These are phyloP conservation scores for Ciborinia camelliae DNA, from an alignment of 2,329 filamentous ascomycete genomes.

Conservation along the genomic window DNA sequence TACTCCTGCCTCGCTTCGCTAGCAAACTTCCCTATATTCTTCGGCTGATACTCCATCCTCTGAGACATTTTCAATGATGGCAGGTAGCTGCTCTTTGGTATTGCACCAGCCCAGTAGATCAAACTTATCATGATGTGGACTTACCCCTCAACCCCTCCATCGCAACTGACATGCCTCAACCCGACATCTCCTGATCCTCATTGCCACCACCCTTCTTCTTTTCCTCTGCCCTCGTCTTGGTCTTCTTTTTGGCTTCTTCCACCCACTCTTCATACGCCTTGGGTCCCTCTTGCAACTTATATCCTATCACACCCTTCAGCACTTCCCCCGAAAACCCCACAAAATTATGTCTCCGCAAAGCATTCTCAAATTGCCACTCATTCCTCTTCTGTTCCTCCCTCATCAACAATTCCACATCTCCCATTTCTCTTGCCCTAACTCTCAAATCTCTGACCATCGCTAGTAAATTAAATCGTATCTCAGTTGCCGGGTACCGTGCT, in stretches of 20 bases:
- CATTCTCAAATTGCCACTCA: conserved; percentile 94
- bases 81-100: neutral
- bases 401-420: conserved; percentile 73
- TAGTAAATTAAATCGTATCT: conserved; percentile 95
- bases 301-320: conserved; percentile 76
- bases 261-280: conserved; percentile 71
- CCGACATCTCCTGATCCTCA: conserved; percentile 36
- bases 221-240: conserved; percentile 40
- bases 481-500: conserved; percentile 75
- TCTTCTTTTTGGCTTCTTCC: conserved; percentile 60
- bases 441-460: conserved; percentile 86
- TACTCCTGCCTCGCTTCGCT: neutral
- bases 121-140: neutral
- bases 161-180: conserved; percentile 20
- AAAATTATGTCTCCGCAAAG: conserved; percentile 88
- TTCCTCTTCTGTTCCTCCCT: conserved; percentile 79
- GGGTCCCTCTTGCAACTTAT: conserved; percentile 65
- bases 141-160: neutral
- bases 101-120: neutral
- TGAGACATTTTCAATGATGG: neutral
- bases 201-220: conserved; percentile 29
- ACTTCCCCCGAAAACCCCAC: conserved; percentile 91
- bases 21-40: neutral
- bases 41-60: neutral
- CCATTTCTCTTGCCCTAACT: conserved; percentile 71